phyloP scores from a whole-genome alignment of 148 eudicot species.

The Fagopyrum tataricum region DNA sequence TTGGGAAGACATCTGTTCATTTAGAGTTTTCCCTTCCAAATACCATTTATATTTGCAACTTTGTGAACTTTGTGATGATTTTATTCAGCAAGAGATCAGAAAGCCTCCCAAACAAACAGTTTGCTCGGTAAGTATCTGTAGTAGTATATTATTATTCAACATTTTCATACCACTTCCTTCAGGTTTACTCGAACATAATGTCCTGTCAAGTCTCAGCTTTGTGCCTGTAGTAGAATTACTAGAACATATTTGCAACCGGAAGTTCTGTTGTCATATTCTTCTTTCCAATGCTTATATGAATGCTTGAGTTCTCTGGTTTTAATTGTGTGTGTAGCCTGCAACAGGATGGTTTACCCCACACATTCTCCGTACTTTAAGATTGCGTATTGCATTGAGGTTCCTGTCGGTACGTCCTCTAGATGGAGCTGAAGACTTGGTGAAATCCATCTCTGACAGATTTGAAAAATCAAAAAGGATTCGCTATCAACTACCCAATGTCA shows the following conservation, averaged over 20 bases:
- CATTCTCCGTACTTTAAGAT: constrained; percentile 44
- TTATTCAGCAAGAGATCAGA: constrained; percentile 76
- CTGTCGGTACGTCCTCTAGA: constrained; percentile 54
- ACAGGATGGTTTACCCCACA: constrained; percentile 77
- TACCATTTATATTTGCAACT: constrained; percentile 66
- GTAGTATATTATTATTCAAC: neutral
- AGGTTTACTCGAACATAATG: neutral
- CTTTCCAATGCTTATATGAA: neutral
- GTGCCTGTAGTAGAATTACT: neutral
- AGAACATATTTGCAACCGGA: neutral
- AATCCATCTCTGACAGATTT: constrained; percentile 38
- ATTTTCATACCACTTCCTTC: neutral
- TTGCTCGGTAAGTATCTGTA: constrained; percentile 46
- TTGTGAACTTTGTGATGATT: constrained; percentile 75
- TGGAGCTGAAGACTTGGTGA: constrained; percentile 57
- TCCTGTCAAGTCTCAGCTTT: neutral
- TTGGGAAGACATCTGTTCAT: constrained; percentile 80
- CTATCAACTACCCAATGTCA: constrained; percentile 24
- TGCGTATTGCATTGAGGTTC: constrained; percentile 57
- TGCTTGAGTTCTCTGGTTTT: neutral
- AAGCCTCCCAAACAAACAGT: constrained; percentile 39
- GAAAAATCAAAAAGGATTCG: constrained; percentile 60
- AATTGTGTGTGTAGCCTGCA: constrained; percentile 34
- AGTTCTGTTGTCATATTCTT: neutral
- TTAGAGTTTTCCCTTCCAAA: constrained; percentile 75